Evolutionary conservation across 2,329 filamentous ascomycete species (phyloP).

Genomic region (Phoma sp.): DNA sequence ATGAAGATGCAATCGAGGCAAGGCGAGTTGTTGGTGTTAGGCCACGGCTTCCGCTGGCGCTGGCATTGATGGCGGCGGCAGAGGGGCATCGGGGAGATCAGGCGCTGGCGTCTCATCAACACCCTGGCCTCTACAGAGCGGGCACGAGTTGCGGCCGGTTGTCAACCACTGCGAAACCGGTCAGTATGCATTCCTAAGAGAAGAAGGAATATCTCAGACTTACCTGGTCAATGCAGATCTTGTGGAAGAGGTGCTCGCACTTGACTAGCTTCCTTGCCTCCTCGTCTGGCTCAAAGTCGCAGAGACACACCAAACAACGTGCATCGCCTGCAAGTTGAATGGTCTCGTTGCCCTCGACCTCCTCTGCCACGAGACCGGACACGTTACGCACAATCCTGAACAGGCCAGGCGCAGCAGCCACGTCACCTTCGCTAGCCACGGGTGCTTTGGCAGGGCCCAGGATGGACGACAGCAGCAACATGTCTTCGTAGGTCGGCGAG

Average conservation of each 20-base stretch:
- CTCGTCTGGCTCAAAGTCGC: slow-evolving; percentile 68
- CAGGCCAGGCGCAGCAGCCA: slow-evolving; percentile 66
- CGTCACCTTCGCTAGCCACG: slow-evolving; percentile 69
- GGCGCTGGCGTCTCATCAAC: slow-evolving; percentile 56
- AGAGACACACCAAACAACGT: slow-evolving; percentile 70
- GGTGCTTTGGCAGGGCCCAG: slow-evolving; percentile 72
- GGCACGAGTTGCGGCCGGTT: slow-evolving; percentile 69
- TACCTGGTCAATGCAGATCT: slow-evolving; percentile 73
- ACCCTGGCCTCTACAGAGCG: slow-evolving; percentile 65
- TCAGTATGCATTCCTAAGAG: slow-evolving; percentile 14
- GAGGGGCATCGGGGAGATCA: slow-evolving; percentile 6
- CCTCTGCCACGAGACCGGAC: slow-evolving; percentile 54
- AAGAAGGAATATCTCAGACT: slow-evolving; percentile 24
- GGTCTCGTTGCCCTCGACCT: slow-evolving; percentile 47
- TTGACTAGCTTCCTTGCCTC: slow-evolving; percentile 66
- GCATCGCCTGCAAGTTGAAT: slow-evolving; percentile 50
- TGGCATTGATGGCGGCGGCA: slow-evolving; percentile 18
- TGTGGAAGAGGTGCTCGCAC: slow-evolving; percentile 72
- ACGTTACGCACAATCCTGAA: slow-evolving; percentile 59
- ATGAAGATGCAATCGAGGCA: slow-evolving; percentile 1
- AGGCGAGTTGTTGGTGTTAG: slow-evolving; percentile 2
- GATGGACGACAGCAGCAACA: slow-evolving; percentile 71
- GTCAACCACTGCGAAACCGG: slow-evolving; percentile 66
- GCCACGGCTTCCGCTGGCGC: slow-evolving; percentile 19
- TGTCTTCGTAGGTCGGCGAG: slow-evolving; percentile 74